Conservation (phyloP, 331 rosid genomes). For the Acacia pycnantha region DNA sequence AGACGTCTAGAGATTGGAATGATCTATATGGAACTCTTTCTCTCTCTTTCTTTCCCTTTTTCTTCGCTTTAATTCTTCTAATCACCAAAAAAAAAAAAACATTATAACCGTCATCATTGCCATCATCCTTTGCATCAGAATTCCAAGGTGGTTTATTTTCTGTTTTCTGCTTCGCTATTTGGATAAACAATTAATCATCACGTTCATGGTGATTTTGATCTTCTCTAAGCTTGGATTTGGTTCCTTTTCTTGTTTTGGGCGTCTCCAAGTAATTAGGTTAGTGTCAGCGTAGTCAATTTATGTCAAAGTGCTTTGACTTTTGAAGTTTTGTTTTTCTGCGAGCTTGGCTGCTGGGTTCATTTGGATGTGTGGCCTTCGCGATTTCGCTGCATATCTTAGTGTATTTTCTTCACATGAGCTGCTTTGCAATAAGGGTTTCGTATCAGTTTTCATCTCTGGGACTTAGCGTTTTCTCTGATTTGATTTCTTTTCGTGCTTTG, state of each 20-base stretch:
- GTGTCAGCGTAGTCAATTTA: constrained; percentile 36
- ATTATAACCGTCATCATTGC: constrained; percentile 22
- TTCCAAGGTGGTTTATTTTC: constrained; percentile 40
- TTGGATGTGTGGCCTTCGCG: constrained; percentile 20
- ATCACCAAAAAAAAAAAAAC: constrained; percentile 5
- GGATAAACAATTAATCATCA: not conserved
- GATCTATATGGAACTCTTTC: constrained; percentile 27
- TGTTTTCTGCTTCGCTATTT: constrained; percentile 22
- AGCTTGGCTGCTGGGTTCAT: constrained; percentile 28
- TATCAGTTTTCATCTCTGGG: constrained; percentile 3
- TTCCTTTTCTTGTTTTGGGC: constrained; percentile 9
- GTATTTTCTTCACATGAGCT: constrained; percentile 25
- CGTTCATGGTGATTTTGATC: constrained; percentile 22
- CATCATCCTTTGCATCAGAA: constrained; percentile 30
- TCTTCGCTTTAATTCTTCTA: constrained; percentile 30
- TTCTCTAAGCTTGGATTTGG: constrained; percentile 27
- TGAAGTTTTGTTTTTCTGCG: constrained; percentile 15
- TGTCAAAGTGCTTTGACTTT: constrained; percentile 38
- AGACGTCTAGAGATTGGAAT: constrained; percentile 54
- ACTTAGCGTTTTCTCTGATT: not conserved
- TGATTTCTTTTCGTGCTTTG: constrained; percentile 8
- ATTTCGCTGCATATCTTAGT: constrained; percentile 7
- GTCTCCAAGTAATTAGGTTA: constrained; percentile 23
- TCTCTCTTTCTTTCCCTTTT: not conserved
- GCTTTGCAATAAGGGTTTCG: constrained; percentile 25